Conservation (phyloP, 768 basidiomycete genomes). For the Podaxis sp. region DNA sequence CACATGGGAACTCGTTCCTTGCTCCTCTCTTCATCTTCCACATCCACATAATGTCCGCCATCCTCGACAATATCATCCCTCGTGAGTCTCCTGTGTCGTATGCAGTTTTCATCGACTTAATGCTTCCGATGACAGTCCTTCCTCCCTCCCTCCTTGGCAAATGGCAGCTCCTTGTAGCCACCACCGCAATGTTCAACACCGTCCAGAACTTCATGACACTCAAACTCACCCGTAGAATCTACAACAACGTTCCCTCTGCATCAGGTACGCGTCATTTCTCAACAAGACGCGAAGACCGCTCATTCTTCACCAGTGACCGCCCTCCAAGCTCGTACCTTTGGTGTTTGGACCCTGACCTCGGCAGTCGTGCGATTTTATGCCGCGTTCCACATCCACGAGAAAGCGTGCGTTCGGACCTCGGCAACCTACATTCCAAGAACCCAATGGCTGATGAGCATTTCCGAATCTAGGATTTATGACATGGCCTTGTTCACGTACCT, state of each 20-base stretch:
- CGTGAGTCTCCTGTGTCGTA: slow-evolving; percentile 19
- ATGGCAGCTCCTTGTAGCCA: slow-evolving; percentile 85
- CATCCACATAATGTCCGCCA: slow-evolving; percentile 15
- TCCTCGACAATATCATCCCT: slow-evolving; percentile 24
- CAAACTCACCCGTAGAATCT: slow-evolving; percentile 76
- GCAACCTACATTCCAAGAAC: slow-evolving; percentile 2
- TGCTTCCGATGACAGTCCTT: slow-evolving; percentile 42
- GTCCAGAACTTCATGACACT: slow-evolving; percentile 80
- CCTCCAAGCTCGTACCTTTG: slow-evolving; percentile 89
- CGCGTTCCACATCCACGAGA: slow-evolving; percentile 84
- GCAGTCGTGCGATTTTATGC: slow-evolving; percentile 84
- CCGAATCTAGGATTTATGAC: slow-evolving; percentile 74
- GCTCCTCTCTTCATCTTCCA: neutral
- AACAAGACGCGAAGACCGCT: neutral
- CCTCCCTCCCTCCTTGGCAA: slow-evolving; percentile 70
- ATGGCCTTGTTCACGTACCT: slow-evolving; percentile 86
- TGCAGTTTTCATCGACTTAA: neutral
- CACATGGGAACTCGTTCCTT: slow-evolving; percentile 11
- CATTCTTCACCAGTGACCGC: slow-evolving; percentile 61
- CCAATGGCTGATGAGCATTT: slow-evolving; percentile 12
- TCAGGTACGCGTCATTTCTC: slow-evolving; percentile 31
- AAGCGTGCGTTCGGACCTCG: slow-evolving; percentile 53
- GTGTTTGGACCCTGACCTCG: slow-evolving; percentile 85
- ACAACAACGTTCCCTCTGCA: slow-evolving; percentile 46
- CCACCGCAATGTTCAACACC: slow-evolving; percentile 82